A percentile compares a stretch with the other conserved stretches of the same genome.
These are phyloP conservation scores for Triangularia verruculosa DNA, from an alignment of 2,329 filamentous ascomycete genomes.

Conservation along the genomic window DNA sequence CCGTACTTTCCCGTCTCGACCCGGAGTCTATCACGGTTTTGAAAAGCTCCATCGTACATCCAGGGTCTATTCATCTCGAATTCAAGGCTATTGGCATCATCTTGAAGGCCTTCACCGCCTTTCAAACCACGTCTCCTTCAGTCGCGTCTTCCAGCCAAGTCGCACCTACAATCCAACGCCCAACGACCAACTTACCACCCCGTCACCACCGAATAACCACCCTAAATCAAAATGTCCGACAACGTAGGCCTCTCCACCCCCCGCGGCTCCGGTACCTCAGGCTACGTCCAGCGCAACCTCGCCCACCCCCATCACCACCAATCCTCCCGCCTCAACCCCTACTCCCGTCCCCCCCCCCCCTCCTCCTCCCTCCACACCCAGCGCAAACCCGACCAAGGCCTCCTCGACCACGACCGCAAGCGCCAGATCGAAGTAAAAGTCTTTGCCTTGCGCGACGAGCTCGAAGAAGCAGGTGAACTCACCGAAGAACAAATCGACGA, in stretches of 20 bases:
- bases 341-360: slow-evolving; percentile 71
- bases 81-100: no score
- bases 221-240: slow-evolving; percentile 67
- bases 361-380: slow-evolving; percentile 68
- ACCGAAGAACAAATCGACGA: slow-evolving; percentile 88
- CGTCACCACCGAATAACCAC: neutral
- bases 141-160: neutral
- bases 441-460: slow-evolving; percentile 79
- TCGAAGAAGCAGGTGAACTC: slow-evolving; percentile 88
- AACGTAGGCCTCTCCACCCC: slow-evolving; percentile 96
- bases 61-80: no score
- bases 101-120: slow-evolving; percentile 12
- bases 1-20: no score
- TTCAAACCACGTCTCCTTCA: neutral
- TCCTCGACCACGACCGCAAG: slow-evolving; percentile 90
- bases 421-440: slow-evolving; percentile 91
- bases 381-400: slow-evolving; percentile 84
- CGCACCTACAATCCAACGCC: neutral
- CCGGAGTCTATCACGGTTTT: no score
- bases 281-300: slow-evolving; percentile 94
- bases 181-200: neutral
- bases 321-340: slow-evolving; percentile 73
- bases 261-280: slow-evolving; percentile 90
- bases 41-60: neutral
- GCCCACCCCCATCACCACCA: slow-evolving; percentile 86